Percentiles rank a stretch among this genome's conserved stretches.
phyloP scores from a whole-genome alignment of 192 early-diverging fungal species.

The Linderina pennispora region DNA sequence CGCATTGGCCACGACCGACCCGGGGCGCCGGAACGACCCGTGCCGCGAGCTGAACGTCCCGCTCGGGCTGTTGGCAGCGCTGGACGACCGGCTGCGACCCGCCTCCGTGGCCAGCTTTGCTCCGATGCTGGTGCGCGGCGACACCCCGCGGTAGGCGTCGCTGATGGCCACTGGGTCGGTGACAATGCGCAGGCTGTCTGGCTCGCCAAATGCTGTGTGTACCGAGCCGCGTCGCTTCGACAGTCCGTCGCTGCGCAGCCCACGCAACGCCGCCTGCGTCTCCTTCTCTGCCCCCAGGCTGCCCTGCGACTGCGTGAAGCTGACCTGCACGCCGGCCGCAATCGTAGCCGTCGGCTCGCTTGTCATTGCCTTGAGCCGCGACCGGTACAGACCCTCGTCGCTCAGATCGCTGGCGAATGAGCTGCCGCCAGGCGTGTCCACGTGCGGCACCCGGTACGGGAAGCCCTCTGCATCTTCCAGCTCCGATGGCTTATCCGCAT shows the following conservation, averaged over 20 bases:
- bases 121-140: too few species aligned
- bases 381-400: slow-evolving; percentile 5
- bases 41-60: neutral
- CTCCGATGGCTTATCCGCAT: too few species aligned
- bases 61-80: neutral
- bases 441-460: neutral
- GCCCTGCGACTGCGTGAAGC: slow-evolving; percentile 7
- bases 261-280: slow-evolving; percentile 19
- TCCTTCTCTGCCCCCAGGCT: neutral
- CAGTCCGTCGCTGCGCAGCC: slow-evolving; percentile 17
- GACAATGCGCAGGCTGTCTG: slow-evolving; percentile 5
- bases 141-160: neutral
- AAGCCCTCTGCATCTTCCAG: too few species aligned
- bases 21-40: slow-evolving; percentile 10
- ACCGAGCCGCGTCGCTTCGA: slow-evolving; percentile 25
- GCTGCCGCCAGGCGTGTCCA: neutral
- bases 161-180: neutral
- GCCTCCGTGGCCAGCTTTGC: too few species aligned
- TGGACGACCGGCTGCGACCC: neutral
- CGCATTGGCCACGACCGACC: slow-evolving; percentile 3
- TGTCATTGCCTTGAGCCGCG: neutral
- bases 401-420: slow-evolving; percentile 4
- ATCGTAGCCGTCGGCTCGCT: slow-evolving; percentile 19
- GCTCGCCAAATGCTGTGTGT: slow-evolving; percentile 11
- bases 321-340: slow-evolving; percentile 24